Conservation (phyloP, 2,329 filamentous ascomycete species). For the Talaromyces sp. region DNA sequence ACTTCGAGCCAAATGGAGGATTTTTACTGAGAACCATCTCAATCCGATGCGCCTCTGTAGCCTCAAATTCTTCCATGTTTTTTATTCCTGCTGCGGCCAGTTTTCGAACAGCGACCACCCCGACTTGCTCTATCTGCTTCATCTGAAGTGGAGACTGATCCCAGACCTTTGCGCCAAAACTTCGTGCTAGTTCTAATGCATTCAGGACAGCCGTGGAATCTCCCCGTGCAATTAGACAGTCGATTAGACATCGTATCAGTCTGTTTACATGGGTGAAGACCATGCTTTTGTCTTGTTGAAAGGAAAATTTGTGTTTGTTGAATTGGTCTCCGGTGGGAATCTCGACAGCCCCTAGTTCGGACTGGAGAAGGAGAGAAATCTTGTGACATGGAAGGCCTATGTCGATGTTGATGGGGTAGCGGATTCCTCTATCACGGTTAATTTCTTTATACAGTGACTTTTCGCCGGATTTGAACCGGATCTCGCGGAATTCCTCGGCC, state of each 20-base stretch:
- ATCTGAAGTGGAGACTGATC: slow-evolving; percentile 80
- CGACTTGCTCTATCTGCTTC: slow-evolving; percentile 79
- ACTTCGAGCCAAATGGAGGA: slow-evolving; percentile 76
- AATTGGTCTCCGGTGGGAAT: slow-evolving; percentile 62
- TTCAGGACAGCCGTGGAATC: slow-evolving; percentile 70
- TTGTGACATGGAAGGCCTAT: slow-evolving; percentile 71
- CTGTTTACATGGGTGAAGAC: slow-evolving; percentile 72
- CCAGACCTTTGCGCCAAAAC: slow-evolving; percentile 75
- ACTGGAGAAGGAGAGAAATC: slow-evolving; percentile 75
- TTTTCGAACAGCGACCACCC: slow-evolving; percentile 73
- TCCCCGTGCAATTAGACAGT: slow-evolving; percentile 65
- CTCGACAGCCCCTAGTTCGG: slow-evolving; percentile 69
- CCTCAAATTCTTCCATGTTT: slow-evolving; percentile 70
- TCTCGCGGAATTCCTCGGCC: slow-evolving; percentile 71
- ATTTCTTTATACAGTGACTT: slow-evolving; percentile 70
- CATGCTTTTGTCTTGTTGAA: slow-evolving; percentile 61
- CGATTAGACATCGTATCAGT: slow-evolving; percentile 73
- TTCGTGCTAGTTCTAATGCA: slow-evolving; percentile 76
- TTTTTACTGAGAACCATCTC: slow-evolving; percentile 77
- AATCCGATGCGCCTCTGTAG: slow-evolving; percentile 69
- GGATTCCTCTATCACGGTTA: slow-evolving; percentile 69
- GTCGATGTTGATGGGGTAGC: slow-evolving; percentile 70
- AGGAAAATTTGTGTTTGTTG: slow-evolving; percentile 58
- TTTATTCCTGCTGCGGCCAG: slow-evolving; percentile 71
- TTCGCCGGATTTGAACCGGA: slow-evolving; percentile 71